Evolutionary conservation across 2,329 filamentous ascomycete genomes (phyloP).

Genomic region (Colletotrichum sojae): DNA sequence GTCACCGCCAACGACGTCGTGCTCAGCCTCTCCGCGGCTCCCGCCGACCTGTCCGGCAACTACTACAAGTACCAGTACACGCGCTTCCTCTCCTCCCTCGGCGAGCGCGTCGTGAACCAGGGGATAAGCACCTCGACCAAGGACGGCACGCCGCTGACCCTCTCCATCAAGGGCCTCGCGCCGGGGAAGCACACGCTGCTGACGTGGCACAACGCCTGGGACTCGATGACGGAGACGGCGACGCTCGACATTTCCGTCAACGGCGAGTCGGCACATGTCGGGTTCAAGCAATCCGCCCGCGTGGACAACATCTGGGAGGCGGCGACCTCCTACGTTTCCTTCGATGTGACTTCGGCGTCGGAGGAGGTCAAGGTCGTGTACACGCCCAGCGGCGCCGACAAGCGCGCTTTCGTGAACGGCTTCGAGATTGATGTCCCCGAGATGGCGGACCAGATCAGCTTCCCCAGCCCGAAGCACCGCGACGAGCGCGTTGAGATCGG

Average conservation of each 20-base stretch:
- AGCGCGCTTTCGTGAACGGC: slow-evolving; percentile 48
- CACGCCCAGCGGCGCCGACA: slow-evolving; percentile 42
- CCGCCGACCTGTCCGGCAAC: slow-evolving; percentile 44
- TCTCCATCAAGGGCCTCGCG: slow-evolving; percentile 47
- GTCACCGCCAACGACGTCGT: slow-evolving; percentile 25
- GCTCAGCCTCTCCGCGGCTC: slow-evolving; percentile 27
- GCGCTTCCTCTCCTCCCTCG: slow-evolving; percentile 46
- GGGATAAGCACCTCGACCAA: slow-evolving; percentile 46
- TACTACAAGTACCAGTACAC: slow-evolving; percentile 47
- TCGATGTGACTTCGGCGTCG: slow-evolving; percentile 41
- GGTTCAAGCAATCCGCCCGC: slow-evolving; percentile 44
- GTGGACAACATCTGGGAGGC: slow-evolving; percentile 51
- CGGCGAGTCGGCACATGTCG: slow-evolving; percentile 39
- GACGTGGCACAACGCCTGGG: slow-evolving; percentile 51
- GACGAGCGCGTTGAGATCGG: slow-evolving; percentile 47
- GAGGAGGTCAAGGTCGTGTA: slow-evolving; percentile 47
- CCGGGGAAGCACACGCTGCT: slow-evolving; percentile 48
- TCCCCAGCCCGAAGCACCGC: slow-evolving; percentile 47
- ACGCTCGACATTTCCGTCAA: slow-evolving; percentile 46
- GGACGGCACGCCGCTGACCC: slow-evolving; percentile 44
- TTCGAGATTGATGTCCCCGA: slow-evolving; percentile 49
- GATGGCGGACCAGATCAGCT: slow-evolving; percentile 45
- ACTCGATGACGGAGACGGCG: slow-evolving; percentile 43
- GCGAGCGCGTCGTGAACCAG: slow-evolving; percentile 47
- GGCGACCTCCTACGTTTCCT: slow-evolving; percentile 46